phyloP scores from a whole-genome alignment of 2,329 filamentous ascomycete genomes.

The Microsporum ferrugineum region DNA sequence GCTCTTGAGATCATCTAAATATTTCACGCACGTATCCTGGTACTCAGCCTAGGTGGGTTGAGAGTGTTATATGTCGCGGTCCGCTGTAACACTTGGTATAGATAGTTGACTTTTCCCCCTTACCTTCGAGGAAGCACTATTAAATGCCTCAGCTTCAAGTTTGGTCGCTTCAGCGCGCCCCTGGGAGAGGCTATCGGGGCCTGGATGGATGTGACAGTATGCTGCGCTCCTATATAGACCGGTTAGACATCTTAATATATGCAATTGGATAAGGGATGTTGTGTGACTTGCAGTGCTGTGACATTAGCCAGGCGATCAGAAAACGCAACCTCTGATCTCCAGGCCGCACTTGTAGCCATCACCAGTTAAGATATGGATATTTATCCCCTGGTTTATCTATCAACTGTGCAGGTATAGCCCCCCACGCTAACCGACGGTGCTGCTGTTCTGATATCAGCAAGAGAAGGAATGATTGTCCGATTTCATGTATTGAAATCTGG shows the following conservation, averaged over 20 bases:
- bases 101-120: constrained; percentile 7
- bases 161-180: constrained; percentile 50
- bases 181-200: constrained; percentile 34
- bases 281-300: constrained; percentile 46
- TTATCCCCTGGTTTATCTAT: neutral
- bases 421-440: neutral
- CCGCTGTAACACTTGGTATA: neutral
- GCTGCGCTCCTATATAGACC: constrained; percentile 24
- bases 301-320: constrained; percentile 53
- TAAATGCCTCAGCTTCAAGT: constrained; percentile 44
- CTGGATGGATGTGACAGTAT: constrained; percentile 36
- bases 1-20: constrained; percentile 20
- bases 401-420: neutral
- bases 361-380: neutral
- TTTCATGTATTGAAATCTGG: neutral
- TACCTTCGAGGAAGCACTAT: constrained; percentile 29
- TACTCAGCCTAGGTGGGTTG: constrained; percentile 45
- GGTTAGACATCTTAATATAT: neutral
- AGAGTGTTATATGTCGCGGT: neutral
- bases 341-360: constrained; percentile 21
- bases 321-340: constrained; percentile 46
- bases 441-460: neutral
- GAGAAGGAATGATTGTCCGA: neutral
- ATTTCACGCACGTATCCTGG: constrained; percentile 32
- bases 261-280: constrained; percentile 5